Evolutionary conservation across 179 eudicot genomes (phyloP), one percentile per base, ranked within the genome.

Genomic region (Spinacia oleracea): DNA sequence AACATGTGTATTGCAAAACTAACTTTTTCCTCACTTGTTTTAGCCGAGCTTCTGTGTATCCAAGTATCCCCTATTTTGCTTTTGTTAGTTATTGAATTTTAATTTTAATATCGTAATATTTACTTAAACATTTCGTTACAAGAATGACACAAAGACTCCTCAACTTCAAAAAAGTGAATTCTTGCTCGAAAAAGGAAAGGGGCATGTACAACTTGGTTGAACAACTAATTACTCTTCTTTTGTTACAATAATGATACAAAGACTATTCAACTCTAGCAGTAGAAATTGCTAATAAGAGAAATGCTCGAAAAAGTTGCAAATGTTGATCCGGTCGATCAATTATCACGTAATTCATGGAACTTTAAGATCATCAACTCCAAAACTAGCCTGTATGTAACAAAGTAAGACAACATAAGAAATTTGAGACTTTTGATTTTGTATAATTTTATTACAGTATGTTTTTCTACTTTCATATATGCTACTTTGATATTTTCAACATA

Each of bases 301-400:
- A 4, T 31, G 53, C 23, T 42, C 32, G 25, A 45, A 43, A 70
- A 9, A 14, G 32, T 42, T 40, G 31, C 8, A 2, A 16, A 4
- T 0, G 18, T 25, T 9, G 48, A n/a, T n/a, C n/a, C 55, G 29
- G 38, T 18, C 0, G 25, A 1, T 20, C 10, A 15, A 27, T 27
- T 6, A 12, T 5, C 15, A 9, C 76, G n/a, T n/a, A n/a, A n/a
- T 66, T 87, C 75, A 93, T 8, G 92, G 89, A 60, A 91, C 91
- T 83, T 88, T 94, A 43, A 94, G 85, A 77, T 87, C 95, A 76
- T 94, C 91, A 83, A 92, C 79, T 72, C 93, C 95, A 62, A 87
- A 89, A 72, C 95, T 89, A 29, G 93, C 96, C 98, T 93, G 89
- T 77, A 84, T 93, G 89, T 78, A 84, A 18, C 70, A 56, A 29